Conservation (phyloP, 2,329 filamentous ascomycete species). For the Alternaria metachromatica region DNA sequence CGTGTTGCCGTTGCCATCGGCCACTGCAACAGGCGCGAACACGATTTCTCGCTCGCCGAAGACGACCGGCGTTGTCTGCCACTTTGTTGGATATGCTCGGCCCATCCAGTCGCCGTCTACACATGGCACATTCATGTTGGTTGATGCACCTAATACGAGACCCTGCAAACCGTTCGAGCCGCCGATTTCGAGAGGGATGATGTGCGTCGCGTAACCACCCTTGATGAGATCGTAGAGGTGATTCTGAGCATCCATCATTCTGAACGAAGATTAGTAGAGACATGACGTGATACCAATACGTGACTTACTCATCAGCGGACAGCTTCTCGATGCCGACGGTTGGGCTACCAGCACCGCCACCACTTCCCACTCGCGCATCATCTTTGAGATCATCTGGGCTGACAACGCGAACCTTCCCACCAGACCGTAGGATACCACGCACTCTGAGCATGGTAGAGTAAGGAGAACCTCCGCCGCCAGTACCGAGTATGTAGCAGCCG, state of each 20-base stretch:
- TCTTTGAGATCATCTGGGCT: conserved; percentile 54
- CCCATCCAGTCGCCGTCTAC: conserved; percentile 59
- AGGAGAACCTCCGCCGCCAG: conserved; percentile 57
- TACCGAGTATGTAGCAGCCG: conserved; percentile 58
- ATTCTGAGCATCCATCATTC: conserved; percentile 48
- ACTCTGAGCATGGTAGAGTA: conserved; percentile 54
- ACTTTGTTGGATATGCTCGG: conserved; percentile 55
- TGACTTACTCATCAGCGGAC: conserved; percentile 49
- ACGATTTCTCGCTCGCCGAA: conserved; percentile 50
- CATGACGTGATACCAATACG: neutral
- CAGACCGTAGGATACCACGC: conserved; percentile 49
- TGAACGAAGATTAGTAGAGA: conserved; percentile 9
- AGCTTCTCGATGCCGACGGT: conserved; percentile 54
- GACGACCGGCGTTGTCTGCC: conserved; percentile 54
- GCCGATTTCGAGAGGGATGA: conserved; percentile 55
- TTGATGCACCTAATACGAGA: conserved; percentile 46
- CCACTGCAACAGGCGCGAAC: conserved; percentile 48
- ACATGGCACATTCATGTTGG: conserved; percentile 51
- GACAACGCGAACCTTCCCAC: conserved; percentile 51
- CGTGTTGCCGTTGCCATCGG: conserved; percentile 53
- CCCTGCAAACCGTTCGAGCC: conserved; percentile 55
- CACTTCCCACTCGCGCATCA: conserved; percentile 54
- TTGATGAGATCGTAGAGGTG: conserved; percentile 44
- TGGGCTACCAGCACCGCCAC: conserved; percentile 54
- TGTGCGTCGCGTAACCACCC: conserved; percentile 42